A percentile compares a stretch with the other conserved stretches of the same genome.
Conservation (phyloP, 2,329 filamentous ascomycete species). For the Dryadomyces quercivorus region DNA sequence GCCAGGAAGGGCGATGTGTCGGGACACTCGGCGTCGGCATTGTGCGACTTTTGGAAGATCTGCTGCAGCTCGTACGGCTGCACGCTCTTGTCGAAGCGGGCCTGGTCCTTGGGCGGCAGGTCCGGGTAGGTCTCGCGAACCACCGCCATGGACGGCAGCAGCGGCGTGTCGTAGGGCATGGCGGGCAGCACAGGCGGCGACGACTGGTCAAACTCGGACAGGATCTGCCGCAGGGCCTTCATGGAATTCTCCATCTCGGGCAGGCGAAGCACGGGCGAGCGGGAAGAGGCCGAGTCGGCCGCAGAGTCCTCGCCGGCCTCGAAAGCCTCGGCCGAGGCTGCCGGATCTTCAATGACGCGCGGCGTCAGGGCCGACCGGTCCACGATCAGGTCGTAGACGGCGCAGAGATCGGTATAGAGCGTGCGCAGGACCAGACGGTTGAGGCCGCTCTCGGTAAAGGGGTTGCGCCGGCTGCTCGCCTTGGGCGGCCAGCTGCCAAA, state of each 20-base stretch:
- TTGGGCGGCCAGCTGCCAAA: slow-evolving; percentile 78
- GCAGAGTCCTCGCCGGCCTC: neutral
- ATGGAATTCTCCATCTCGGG: slow-evolving; percentile 42
- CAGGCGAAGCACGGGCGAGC: slow-evolving; percentile 24
- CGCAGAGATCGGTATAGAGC: slow-evolving; percentile 75
- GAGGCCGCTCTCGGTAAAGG: slow-evolving; percentile 72
- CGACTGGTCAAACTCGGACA: slow-evolving; percentile 81
- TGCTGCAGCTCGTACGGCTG: slow-evolving; percentile 68
- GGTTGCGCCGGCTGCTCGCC: slow-evolving; percentile 82
- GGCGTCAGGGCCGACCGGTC: slow-evolving; percentile 70
- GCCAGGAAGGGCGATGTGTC: slow-evolving; percentile 50
- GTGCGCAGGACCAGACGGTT: slow-evolving; percentile 74
- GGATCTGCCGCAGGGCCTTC: slow-evolving; percentile 62
- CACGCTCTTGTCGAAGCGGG: slow-evolving; percentile 58
- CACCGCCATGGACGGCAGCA: slow-evolving; percentile 56
- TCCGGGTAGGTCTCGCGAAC: slow-evolving; percentile 52
- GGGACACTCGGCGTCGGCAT: slow-evolving; percentile 51
- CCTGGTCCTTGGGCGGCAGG: slow-evolving; percentile 60
- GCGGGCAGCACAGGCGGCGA: slow-evolving; percentile 83
- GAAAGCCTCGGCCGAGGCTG: neutral
- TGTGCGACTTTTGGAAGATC: slow-evolving; percentile 71
- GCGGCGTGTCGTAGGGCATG: slow-evolving; percentile 79
- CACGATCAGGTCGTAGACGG: slow-evolving; percentile 78
- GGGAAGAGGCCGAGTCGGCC: neutral
- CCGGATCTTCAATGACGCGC: slow-evolving; percentile 54